Evolutionary conservation across 345 rosid genomes (phyloP).

Genomic region (Noccaea caerulescens): DNA sequence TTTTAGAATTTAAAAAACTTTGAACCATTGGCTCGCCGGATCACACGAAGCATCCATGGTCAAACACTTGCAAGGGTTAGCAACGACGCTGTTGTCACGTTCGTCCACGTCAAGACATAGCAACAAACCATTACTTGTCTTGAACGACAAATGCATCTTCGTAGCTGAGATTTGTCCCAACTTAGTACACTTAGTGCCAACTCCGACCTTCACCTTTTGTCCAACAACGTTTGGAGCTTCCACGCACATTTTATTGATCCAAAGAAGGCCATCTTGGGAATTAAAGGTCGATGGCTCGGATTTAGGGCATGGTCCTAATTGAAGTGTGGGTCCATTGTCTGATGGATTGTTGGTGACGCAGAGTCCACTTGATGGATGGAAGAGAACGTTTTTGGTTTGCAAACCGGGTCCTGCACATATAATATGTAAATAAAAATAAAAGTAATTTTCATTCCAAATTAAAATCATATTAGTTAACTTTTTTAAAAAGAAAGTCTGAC

Average conservation of each 20-base stretch:
- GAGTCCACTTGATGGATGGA: slow-evolving; percentile 74
- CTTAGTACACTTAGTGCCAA: slow-evolving; percentile 52
- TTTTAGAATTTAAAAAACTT: slow-evolving; percentile 40
- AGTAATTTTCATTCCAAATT: not conserved
- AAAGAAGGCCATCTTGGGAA: slow-evolving; percentile 47
- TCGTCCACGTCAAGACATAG: slow-evolving; percentile 72
- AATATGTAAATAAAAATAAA: too few relatives aligned
- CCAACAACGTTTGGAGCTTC: slow-evolving; percentile 47
- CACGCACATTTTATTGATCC: slow-evolving; percentile 63
- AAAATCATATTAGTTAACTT: too few relatives aligned
- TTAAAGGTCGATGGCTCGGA: slow-evolving; percentile 62
- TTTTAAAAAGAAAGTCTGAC: slow-evolving; percentile 26
- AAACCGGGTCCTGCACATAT: slow-evolving; percentile 72
- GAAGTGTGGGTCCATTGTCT: slow-evolving; percentile 47
- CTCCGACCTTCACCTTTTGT: slow-evolving; percentile 53
- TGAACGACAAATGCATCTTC: slow-evolving; percentile 68
- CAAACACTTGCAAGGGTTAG: slow-evolving; percentile 60
- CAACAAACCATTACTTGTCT: slow-evolving; percentile 41
- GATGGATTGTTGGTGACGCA: slow-evolving; percentile 47
- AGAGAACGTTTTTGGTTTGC: slow-evolving; percentile 59
- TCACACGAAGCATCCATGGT: slow-evolving; percentile 53
- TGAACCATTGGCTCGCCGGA: slow-evolving; percentile 76
- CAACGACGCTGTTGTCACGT: slow-evolving; percentile 45
- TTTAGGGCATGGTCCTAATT: slow-evolving; percentile 63
- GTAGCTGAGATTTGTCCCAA: slow-evolving; percentile 73